A percentile compares a stretch with the other conserved stretches of the same genome.
These are phyloP conservation scores for Ambrosia trifida DNA, from an alignment of 129 eudicot species.

Conservation along the genomic window DNA sequence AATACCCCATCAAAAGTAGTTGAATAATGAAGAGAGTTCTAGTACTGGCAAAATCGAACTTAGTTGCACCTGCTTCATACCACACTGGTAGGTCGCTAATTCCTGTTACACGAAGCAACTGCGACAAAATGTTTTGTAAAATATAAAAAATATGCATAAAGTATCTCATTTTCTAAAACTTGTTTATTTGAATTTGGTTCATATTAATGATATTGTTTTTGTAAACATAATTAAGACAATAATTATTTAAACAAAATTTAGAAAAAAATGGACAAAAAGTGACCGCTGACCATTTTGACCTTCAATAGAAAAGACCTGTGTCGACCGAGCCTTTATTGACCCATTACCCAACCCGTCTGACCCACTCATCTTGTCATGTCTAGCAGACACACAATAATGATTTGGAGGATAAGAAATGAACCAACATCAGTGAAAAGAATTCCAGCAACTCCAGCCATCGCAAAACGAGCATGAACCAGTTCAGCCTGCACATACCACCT, in stretches of 20 bases:
- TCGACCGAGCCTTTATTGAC: background rate
- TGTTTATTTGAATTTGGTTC: background rate
- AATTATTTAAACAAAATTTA: background rate
- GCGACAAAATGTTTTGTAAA: too few relatives aligned
- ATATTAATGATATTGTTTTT: background rate
- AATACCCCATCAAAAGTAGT: constrained; percentile 86
- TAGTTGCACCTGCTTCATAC: constrained; percentile 98
- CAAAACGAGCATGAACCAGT: constrained; percentile 89
- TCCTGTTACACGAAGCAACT: constrained; percentile 91
- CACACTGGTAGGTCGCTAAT: constrained; percentile 77
- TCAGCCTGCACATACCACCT: constrained; percentile 98
- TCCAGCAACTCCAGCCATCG: constrained; percentile 99
- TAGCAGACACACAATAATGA: background rate
- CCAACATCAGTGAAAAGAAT: constrained; percentile 90
- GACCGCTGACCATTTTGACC: constrained; percentile 4
- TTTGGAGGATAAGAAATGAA: constrained; percentile 4
- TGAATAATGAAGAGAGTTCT: constrained; percentile 75
- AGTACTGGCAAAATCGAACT: constrained; percentile 83
- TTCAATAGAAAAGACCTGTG: background rate
- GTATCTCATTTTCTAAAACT: background rate
- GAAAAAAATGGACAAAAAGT: background rate
- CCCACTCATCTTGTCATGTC: constrained; percentile 1
- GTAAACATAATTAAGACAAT: background rate
- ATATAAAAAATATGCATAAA: background rate
- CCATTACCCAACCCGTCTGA: background rate